These are phyloP conservation scores for Royoungia palumana DNA, from an alignment of 768 basidiomycete species.

Conservation along the genomic window DNA sequence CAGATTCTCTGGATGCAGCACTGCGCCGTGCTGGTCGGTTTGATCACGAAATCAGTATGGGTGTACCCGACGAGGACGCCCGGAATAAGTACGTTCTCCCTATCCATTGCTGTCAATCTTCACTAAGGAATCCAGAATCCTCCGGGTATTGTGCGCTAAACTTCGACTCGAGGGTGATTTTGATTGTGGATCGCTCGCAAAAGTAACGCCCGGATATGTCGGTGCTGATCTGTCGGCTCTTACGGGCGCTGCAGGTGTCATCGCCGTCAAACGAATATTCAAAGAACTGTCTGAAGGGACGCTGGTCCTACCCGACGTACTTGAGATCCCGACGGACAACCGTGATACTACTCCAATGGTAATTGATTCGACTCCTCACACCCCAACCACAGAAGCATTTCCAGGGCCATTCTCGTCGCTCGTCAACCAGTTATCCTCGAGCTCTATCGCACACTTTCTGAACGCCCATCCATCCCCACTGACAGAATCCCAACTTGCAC, in stretches of 20 bases:
- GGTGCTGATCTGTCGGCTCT: constrained; percentile 91
- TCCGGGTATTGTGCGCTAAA: constrained; percentile 80
- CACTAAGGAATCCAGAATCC: constrained; percentile 54
- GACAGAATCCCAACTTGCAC: constrained; percentile 71
- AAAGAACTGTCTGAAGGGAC: constrained; percentile 68
- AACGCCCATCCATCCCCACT: constrained; percentile 81
- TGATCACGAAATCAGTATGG: constrained; percentile 97
- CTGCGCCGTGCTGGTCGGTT: constrained; percentile 91
- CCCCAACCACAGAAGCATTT: constrained; percentile 16
- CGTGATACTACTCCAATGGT: constrained; percentile 36
- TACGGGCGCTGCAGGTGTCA: constrained; percentile 90
- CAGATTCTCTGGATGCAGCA: constrained; percentile 92
- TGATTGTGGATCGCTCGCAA: constrained; percentile 80
- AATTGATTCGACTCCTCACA: constrained; percentile 30
- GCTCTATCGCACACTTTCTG: constrained; percentile 88
- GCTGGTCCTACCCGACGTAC: constrained; percentile 48
- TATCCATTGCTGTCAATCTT: background rate
- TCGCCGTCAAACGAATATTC: constrained; percentile 96
- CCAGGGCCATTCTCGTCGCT: constrained; percentile 36
- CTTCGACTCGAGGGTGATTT: constrained; percentile 86
- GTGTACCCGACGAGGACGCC: constrained; percentile 89
- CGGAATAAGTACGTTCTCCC: constrained; percentile 69
- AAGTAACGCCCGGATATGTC: constrained; percentile 95
- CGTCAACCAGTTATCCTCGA: constrained; percentile 41
- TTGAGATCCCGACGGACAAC: constrained; percentile 13